Evolutionary conservation across 2,329 filamentous ascomycete species (phyloP), one percentile per base, ranked within the genome.

Genomic region (Arachnomyces sp.): DNA sequence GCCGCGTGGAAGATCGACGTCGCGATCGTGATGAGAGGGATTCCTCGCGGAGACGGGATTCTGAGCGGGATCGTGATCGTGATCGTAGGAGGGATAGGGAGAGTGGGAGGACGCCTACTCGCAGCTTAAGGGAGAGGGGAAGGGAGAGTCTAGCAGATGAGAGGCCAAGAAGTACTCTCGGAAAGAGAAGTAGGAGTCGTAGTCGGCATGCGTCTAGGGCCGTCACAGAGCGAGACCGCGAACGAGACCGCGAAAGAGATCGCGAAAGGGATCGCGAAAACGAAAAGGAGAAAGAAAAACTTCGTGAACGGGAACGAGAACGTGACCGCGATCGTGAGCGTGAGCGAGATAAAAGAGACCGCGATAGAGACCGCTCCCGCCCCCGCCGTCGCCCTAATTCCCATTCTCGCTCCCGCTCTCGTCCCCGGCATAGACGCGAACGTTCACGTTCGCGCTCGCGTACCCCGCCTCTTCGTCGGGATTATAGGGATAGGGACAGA

Each of bases 121-220:
- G 44, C 8, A 37, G 37, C 33, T 37, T 38, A 25, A 31, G 38
- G 28, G 40, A 43, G 25, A 42, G 44, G 4, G 45, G 47, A 16
- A 43, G 49, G 17, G 40, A 32, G 14, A 37, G 33, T 36, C 45
- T 56, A 13, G 42, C 50, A 20, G 58, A 62, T 30, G 58, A 59
- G n/a, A 56, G 53, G 25, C 52, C 54, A 33, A 44, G 52, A 13
- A 52, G 55, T 40, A 58, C 56, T 32, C 47, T 51, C 43, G 55
- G 55, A 46, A 63, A 60, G 43, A 53, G 61, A 28, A 59, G 57
- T 30, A 43, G 37, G 33, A 55, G 54, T 40, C 57, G 58, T 28
- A 64, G 59, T 42, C 55, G 43, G 9, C 40, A 41, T 7, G 28
- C 30, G 15, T 34, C 38, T 15, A 31, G 36, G 18, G 36, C 35